Evolutionary conservation across 768 basidiomycete species (phyloP).

Genomic region (Solioccasus polychromus): DNA sequence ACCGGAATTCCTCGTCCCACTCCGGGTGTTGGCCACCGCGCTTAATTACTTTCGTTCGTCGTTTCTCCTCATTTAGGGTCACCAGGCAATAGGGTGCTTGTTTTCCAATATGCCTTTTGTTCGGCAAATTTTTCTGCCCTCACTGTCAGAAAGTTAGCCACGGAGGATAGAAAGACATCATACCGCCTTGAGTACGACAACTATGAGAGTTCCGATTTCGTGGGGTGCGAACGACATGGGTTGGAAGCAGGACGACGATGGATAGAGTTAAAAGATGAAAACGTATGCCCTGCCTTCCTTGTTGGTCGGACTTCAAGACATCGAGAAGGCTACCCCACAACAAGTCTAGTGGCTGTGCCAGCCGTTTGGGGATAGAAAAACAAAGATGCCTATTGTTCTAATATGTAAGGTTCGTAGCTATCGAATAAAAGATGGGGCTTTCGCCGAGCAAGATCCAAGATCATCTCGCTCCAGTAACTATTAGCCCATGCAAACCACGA

Average conservation of each 20-base stretch:
- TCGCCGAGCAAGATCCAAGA: conserved; percentile 69
- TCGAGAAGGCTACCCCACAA: conserved; percentile 9
- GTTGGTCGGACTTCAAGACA: conserved; percentile 14
- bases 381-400: conserved; percentile 37
- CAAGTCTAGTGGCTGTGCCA: conserved; percentile 22
- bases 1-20: conserved; percentile 98
- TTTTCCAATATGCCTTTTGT: conserved; percentile 91
- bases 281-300: conserved; percentile 15
- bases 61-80: conserved; percentile 75
- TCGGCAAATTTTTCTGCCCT: conserved; percentile 78
- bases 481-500: conserved; percentile 85
- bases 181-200: conserved; percentile 92
- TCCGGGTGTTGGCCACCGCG: conserved; percentile 97
- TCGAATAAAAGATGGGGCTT: conserved; percentile 70
- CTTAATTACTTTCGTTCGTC: conserved; percentile 89
- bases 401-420: conserved; percentile 51
- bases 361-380: not conserved
- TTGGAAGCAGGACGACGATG: conserved; percentile 4
- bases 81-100: conserved; percentile 95
- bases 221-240: conserved; percentile 59
- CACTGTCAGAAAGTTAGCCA: conserved; percentile 18
- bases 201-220: conserved; percentile 91
- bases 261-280: conserved; percentile 3
- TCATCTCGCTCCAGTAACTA: conserved; percentile 82
- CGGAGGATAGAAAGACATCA: conserved; percentile 31